phyloP scores from a whole-genome alignment of 2,329 filamentous ascomycete genomes.

The Fusarium miscanthi region DNA sequence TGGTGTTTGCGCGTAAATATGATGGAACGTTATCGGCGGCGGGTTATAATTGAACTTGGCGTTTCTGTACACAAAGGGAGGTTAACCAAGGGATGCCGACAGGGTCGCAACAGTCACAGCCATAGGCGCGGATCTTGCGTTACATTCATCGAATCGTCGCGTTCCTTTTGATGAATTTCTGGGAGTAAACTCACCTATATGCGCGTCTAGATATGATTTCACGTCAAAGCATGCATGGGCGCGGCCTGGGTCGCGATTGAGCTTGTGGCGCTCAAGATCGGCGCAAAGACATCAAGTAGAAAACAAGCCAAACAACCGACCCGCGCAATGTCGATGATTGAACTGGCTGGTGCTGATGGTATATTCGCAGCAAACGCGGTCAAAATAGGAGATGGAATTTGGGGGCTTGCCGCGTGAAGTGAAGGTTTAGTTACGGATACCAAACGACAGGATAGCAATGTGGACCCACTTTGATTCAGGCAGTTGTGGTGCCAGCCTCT shows the following conservation, averaged over 20 bases:
- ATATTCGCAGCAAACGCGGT: slow-evolving; percentile 21
- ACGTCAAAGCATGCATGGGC: slow-evolving; percentile 43
- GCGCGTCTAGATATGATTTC: slow-evolving; percentile 39
- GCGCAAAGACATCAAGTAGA: slow-evolving; percentile 26
- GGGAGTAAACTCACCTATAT: slow-evolving; percentile 38
- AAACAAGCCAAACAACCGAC: slow-evolving; percentile 15
- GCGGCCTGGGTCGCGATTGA: slow-evolving; percentile 39
- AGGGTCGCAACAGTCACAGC: neutral
- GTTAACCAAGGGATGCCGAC: slow-evolving; percentile 32
- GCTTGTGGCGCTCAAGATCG: slow-evolving; percentile 37
- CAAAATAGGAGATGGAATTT: slow-evolving; percentile 24
- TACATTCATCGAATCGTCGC: neutral
- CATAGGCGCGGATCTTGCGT: neutral
- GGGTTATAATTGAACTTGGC: slow-evolving; percentile 27
- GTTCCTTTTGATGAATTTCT: neutral
- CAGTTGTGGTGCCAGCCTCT: slow-evolving; percentile 3
- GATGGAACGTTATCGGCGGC: slow-evolving; percentile 8
- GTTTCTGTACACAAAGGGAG: slow-evolving; percentile 28
- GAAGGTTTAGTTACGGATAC: slow-evolving; percentile 26
- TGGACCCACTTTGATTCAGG: slow-evolving; percentile 10
- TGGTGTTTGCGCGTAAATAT: neutral
- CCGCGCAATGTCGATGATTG: neutral
- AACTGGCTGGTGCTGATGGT: slow-evolving; percentile 16
- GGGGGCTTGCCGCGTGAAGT: slow-evolving; percentile 40
- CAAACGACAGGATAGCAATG: neutral